Evolutionary conservation across 805 yeast genomes (phyloP).

Genomic region (Metschnikowia colocasiae): DNA sequence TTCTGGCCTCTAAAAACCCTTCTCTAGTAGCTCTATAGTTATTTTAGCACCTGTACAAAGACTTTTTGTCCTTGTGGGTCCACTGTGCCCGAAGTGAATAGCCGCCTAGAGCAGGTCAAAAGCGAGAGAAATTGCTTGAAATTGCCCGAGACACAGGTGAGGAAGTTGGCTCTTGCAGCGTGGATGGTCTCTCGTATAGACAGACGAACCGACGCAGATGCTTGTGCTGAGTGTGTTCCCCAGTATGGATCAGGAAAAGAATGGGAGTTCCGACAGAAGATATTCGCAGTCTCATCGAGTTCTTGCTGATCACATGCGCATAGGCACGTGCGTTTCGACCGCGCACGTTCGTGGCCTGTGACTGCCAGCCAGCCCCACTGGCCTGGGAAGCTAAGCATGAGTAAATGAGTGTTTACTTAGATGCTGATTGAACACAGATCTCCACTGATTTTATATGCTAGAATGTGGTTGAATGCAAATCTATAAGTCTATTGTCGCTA

Average conservation of each 20-base stretch:
- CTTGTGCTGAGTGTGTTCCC: slow-evolving; percentile 1
- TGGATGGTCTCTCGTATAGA: not conserved
- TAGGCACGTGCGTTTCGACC: not conserved
- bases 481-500: slow-evolving; percentile 5
- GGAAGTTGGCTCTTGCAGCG: not conserved
- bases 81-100: slow-evolving; percentile 5
- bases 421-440: no score
- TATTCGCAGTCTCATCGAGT: slow-evolving; percentile 7
- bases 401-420: no score
- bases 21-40: no score
- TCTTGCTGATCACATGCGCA: slow-evolving; percentile 1
- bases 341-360: not conserved
- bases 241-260: slow-evolving; percentile 3
- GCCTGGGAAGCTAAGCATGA: no score
- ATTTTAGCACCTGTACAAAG: not conserved
- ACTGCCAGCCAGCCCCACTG: slow-evolving; percentile 1
- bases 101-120: not conserved
- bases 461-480: slow-evolving; percentile 1
- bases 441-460: not conserved
- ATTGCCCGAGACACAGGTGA: not conserved
- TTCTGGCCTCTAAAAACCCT: no score
- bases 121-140: not conserved
- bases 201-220: slow-evolving; percentile 1
- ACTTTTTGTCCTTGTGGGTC: not conserved
- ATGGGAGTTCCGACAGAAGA: slow-evolving; percentile 3